Evolutionary conservation across 2,329 filamentous ascomycete species (phyloP), one percentile per base, ranked within the genome.

Genomic region (Botrytis cinerea): DNA sequence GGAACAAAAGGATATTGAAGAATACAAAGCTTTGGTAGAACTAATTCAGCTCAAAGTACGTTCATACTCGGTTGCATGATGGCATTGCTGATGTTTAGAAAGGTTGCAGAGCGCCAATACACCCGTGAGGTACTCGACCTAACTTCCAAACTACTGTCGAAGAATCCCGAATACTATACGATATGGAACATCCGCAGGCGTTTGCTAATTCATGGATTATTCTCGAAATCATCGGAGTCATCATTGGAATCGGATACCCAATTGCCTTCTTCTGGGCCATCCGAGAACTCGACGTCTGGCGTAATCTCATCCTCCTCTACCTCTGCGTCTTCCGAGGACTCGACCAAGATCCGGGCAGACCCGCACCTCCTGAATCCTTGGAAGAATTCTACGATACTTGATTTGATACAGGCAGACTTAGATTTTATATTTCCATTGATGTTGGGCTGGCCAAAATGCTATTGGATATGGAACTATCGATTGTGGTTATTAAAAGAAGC

Each of bases 391-490:
- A 87, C 83, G 84, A 86, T 82, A 75, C 81, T 85, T 60, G 84
- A 89, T 4, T 80, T 91, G 46, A 87, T 98, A 75, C 87, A 88
- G 64, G 85, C 88, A 72, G 96, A 99, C 81, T 86, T 99, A 48
- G 84, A 85, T 66, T 97, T 98, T 80, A 91, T 95, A 48, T 89
- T 98, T 59, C 93, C 93, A 0, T 87, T 99, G 32, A 88, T 99
- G 68, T 87, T 93, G 76, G 90, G 94, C 77, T 95, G 90, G 77
- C 96, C 96, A 10, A 99, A 99, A 82, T 98, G 96, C 86, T 99
- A 99, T 84, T 98, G 96, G 95, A 95, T 99, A 80, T 99, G 96
- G 96, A 97, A 97, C 78, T 95, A 98, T 83, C 91, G 96, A 43
- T 84, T 92, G 63, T 99, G 96, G 95, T 85, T 95, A 4, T 85